phyloP scores from a whole-genome alignment of 768 basidiomycete species.

The Punctularia strigosozonata region DNA sequence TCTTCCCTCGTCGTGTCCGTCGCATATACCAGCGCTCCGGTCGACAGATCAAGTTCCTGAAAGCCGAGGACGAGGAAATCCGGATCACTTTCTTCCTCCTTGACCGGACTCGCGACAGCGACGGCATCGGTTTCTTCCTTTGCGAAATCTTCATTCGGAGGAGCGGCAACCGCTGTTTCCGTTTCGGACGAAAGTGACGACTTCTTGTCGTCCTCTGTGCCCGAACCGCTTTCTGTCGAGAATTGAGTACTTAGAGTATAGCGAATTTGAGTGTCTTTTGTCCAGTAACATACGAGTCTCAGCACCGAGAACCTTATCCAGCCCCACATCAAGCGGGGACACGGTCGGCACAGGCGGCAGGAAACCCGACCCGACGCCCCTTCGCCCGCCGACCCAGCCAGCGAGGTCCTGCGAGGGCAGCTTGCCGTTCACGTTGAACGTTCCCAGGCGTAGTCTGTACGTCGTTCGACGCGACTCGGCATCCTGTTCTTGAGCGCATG shows the following conservation, averaged over 20 bases:
- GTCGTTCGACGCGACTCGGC: constrained; percentile 6
- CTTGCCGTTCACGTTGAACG: constrained; percentile 80
- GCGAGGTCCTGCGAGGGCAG: constrained; percentile 62
- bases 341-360: too few relatives aligned
- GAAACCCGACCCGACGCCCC: too few relatives aligned
- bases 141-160: too few relatives aligned
- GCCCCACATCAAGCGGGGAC: too few relatives aligned
- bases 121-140: background rate
- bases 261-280: too few relatives aligned
- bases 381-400: constrained; percentile 40
- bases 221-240: too few relatives aligned
- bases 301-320: too few relatives aligned
- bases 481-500: constrained; percentile 8
- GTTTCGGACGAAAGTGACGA: too few relatives aligned
- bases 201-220: too few relatives aligned
- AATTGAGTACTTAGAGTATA: too few relatives aligned
- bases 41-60: constrained; percentile 70
- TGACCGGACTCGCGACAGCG: constrained; percentile 4
- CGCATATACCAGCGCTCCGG: constrained; percentile 68
- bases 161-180: background rate
- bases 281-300: too few relatives aligned
- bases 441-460: constrained; percentile 45
- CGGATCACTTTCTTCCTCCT: constrained; percentile 27
- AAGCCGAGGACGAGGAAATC: constrained; percentile 70
- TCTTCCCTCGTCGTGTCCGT: constrained; percentile 54